Evolutionary conservation across 805 yeast genomes (phyloP), one percentile per base, ranked within the genome.

Genomic region (Maudiozyma saulgeensis): DNA sequence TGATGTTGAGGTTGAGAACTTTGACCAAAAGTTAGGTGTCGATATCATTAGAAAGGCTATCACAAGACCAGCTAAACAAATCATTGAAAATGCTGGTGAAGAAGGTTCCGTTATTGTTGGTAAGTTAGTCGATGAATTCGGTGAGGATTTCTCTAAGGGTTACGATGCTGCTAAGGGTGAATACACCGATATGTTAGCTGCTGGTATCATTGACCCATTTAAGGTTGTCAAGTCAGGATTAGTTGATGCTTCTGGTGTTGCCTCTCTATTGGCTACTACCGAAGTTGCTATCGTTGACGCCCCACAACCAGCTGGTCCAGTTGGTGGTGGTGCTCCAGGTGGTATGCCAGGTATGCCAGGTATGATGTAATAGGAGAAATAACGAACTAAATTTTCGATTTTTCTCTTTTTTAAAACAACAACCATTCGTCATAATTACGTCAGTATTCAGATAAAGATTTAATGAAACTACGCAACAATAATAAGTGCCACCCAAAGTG

Each of bases 141-240:
- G 82, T 46, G 76, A 74, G 38, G 86, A 87, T 57, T 93, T 93
- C 79, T 83, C 86, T 76, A 74, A 69, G 63, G 99, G 99, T 70
- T 90, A 82, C 75, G 91, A 93, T 74, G 82, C 96, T 42, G 78
- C 95, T 54, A 87, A 87, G 71, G 93, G 96, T 59, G 88, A 87
- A 73, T 87, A 80, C 76, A 88, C 93, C 55, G 96, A 93, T 69
- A 89, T 93, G 96, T 81, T 91, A 61, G 87, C 87, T 57, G 83
- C 93, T 52, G 99, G 99, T 78, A 91, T 93, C 73, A 88, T 91
- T 63, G 99, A 93, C 72, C 99, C 99, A 59, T 88, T 91, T 80
- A 91, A 89, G 80, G 98, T 91, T 59, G 96, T 93, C 53, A 87
- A 93, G 77, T 82, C 87, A 62, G 97, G 98, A 54, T 77, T 93